Conservation (phyloP, 768 basidiomycete species). For the Mrakia blollopis region DNA sequence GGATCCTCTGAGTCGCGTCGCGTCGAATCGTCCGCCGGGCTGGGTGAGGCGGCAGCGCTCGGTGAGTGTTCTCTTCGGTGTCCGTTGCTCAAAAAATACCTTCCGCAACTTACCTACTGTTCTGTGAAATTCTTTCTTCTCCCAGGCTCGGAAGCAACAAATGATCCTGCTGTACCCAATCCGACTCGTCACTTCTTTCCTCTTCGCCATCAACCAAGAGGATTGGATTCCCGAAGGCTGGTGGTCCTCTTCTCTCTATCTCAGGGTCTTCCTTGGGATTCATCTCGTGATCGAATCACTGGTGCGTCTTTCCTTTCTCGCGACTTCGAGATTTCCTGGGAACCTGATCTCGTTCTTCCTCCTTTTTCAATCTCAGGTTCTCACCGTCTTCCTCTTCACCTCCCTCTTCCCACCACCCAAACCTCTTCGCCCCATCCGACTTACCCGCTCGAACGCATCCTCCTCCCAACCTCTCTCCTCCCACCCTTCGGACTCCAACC, state of each 20-base stretch:
- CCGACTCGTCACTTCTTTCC: neutral
- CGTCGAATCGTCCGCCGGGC: neutral
- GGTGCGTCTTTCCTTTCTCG: neutral
- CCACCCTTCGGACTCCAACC: neutral
- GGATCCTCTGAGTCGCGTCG: conserved; percentile 71
- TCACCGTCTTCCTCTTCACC: neutral
- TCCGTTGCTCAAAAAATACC: neutral
- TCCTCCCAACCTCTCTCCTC: neutral
- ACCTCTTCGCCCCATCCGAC: conserved; percentile 19
- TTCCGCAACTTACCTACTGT: no score
- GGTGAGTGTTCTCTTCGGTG: neutral
- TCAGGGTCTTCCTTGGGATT: neutral
- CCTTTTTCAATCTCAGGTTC: neutral
- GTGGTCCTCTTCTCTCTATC: neutral
- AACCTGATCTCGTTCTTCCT: neutral
- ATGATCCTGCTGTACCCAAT: neutral
- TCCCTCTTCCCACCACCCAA: neutral
- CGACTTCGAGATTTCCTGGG: neutral
- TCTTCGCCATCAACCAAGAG: neutral
- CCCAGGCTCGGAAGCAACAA: neutral
- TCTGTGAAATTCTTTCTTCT: neutral
- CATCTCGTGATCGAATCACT: neutral
- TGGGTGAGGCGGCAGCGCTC: neutral
- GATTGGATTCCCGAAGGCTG: neutral
- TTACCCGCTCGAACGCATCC: conserved; percentile 2